phyloP scores from a whole-genome alignment of 164 flowering plant species.

The Protea cynaroides region DNA sequence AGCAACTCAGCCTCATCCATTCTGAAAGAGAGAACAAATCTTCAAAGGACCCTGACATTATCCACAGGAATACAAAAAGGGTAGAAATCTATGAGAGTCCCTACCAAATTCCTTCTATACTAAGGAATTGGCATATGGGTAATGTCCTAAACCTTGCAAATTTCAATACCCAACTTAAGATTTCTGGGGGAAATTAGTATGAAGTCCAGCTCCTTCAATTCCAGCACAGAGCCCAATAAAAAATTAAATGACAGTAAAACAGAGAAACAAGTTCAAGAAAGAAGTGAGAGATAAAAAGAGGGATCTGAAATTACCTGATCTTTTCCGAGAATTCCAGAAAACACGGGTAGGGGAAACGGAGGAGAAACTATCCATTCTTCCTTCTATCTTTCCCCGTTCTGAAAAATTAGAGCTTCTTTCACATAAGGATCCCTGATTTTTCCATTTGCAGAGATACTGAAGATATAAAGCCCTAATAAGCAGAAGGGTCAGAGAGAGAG shows the following conservation, averaged over 20 bases:
- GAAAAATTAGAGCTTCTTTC: neutral
- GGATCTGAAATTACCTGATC: slow-evolving; percentile 36
- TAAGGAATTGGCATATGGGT: neutral
- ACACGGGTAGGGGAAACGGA: slow-evolving; percentile 39
- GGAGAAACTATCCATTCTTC: slow-evolving; percentile 36
- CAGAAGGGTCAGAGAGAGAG: neutral
- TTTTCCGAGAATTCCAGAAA: slow-evolving; percentile 62
- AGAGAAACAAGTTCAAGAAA: neutral
- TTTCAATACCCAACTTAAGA: neutral
- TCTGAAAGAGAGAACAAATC: too few relatives aligned
- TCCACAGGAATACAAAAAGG: too few relatives aligned
- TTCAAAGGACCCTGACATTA: too few relatives aligned
- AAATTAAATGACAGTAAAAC: neutral
- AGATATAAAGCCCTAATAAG: neutral
- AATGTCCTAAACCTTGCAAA: neutral
- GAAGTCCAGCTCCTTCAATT: neutral
- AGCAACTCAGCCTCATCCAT: too few relatives aligned
- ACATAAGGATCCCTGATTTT: too few relatives aligned
- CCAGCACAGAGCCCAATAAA: too few relatives aligned
- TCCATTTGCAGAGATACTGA: neutral
- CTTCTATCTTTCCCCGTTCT: slow-evolving; percentile 8
- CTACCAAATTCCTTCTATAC: neutral
- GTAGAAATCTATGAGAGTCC: neutral
- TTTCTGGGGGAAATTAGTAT: neutral
- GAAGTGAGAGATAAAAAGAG: neutral